Percentiles rank a stretch among this genome's conserved stretches.
phyloP scores from a whole-genome alignment of 169 alveolate species.

The Eimeria praecox region DNA sequence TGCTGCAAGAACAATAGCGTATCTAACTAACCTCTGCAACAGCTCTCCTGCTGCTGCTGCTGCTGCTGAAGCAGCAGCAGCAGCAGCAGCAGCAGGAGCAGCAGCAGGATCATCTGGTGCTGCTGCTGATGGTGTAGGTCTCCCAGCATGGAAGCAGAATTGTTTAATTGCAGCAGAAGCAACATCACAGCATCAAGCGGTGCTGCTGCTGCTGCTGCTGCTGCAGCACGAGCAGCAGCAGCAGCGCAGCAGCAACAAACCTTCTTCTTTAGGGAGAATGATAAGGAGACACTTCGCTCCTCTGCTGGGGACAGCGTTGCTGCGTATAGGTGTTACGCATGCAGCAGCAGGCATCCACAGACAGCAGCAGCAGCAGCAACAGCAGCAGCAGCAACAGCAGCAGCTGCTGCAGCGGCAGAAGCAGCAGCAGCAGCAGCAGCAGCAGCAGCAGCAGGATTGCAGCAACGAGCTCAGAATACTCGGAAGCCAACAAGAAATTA shows the following conservation, averaged over 20 bases:
- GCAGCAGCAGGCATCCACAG: conserved; percentile 27
- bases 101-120: conserved; percentile 17
- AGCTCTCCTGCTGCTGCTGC: conserved; percentile 5
- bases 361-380: conserved; percentile 46
- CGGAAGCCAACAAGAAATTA: background rate
- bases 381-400: conserved; percentile 1
- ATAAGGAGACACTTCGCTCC: conserved; percentile 57
- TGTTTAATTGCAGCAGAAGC: background rate
- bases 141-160: background rate
- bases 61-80: too few relatives aligned
- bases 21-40: conserved; percentile 23
- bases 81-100: background rate
- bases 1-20: conserved; percentile 4
- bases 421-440: background rate
- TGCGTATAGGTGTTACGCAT: conserved; percentile 46
- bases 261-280: conserved; percentile 50
- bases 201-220: conserved; percentile 67
- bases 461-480: background rate
- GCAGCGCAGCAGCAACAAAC: background rate
- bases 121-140: background rate
- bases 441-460: conserved; percentile 4
- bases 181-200: conserved; percentile 34
- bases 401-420: conserved; percentile 24
- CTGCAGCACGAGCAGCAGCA: conserved; percentile 60
- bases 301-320: conserved; percentile 36